Evolutionary conservation across 2,329 filamentous ascomycete species (phyloP), one percentile per base, ranked within the genome.

Genomic region (Aspergillus sclerotialis): DNA sequence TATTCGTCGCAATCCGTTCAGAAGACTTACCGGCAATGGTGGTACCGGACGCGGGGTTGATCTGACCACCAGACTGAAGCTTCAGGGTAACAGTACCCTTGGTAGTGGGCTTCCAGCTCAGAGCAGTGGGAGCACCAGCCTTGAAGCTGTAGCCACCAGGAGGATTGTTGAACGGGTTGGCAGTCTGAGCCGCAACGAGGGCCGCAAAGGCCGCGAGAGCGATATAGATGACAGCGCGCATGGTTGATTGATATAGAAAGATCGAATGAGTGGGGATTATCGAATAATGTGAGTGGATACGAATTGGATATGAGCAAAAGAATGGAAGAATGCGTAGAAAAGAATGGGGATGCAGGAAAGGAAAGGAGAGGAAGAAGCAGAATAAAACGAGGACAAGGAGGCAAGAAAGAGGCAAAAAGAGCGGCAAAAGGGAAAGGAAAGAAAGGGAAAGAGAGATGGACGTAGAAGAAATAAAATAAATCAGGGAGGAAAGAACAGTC

Each of bases 51-150:
- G 52, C 43, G 10, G 72, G 48, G 37, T 67, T 61, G 44, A 60
- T 56, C 36, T 58, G 53, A 6, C 60, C 58, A 17, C 55, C 63
- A 43, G 68, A 63, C 40, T 71, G 61, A 37, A 77, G 56, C 27
- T 65, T 67, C 47, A 77, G 64, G 26, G 69, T 68, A 19, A 77
- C 64, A 11, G 72, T 70, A 37, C 69, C 69, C 14, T 45, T 33
- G 36, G 69, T 73, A 30, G 65, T 70, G 5, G 70, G 65, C 5
- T 52, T 42, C 73, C 73, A 77, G 32, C 48, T 59, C 30, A 77
- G 50, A 8, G 61, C 64, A 13, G 68, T 57, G 8, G 65, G 43
- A 49, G 65, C 35, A 33, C 72, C 72, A 27, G 68, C 68, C 10
- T 53, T 62, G 48, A 72, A 67, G 16, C 51, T 38, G 39, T 69